phyloP scores from a whole-genome alignment of 2,329 filamentous ascomycete species.

The Penicillium sclerotigenum region DNA sequence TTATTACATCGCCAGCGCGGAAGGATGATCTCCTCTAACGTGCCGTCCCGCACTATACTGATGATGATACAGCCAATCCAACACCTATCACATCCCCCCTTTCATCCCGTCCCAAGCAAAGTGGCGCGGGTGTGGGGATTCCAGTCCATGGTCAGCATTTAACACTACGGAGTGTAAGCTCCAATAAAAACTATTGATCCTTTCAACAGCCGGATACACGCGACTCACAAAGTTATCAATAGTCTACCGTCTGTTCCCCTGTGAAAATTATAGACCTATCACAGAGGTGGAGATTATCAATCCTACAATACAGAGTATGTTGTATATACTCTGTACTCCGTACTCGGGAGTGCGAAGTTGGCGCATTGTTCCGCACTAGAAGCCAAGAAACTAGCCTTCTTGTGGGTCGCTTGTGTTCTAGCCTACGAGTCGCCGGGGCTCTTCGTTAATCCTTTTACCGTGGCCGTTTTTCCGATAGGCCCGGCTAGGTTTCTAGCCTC shows the following conservation, averaged over 20 bases:
- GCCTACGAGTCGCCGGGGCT: neutral
- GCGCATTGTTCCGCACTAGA: neutral
- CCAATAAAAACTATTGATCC: conserved; percentile 15
- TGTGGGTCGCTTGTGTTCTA: neutral
- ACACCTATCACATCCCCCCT: conserved; percentile 5
- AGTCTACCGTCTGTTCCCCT: neutral
- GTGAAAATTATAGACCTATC: neutral
- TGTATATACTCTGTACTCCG: too few species aligned
- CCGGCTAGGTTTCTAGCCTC: neutral
- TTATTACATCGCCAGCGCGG: conserved; percentile 1
- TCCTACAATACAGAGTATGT: neutral
- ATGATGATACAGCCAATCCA: neutral
- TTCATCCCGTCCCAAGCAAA: conserved; percentile 2
- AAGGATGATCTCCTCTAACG: neutral
- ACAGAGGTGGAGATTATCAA: neutral
- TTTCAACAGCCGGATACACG: neutral
- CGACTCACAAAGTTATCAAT: neutral
- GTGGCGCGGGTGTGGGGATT: neutral
- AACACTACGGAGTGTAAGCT: neutral
- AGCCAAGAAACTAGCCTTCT: neutral
- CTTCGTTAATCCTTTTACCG: neutral
- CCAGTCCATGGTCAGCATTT: conserved; percentile 1
- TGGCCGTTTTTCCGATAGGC: neutral
- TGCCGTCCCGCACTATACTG: neutral
- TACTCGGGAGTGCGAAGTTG: neutral